Evolutionary conservation across 1,284 basidiomycete species (phyloP).

Genomic region (Cryptococcus sp.): DNA sequence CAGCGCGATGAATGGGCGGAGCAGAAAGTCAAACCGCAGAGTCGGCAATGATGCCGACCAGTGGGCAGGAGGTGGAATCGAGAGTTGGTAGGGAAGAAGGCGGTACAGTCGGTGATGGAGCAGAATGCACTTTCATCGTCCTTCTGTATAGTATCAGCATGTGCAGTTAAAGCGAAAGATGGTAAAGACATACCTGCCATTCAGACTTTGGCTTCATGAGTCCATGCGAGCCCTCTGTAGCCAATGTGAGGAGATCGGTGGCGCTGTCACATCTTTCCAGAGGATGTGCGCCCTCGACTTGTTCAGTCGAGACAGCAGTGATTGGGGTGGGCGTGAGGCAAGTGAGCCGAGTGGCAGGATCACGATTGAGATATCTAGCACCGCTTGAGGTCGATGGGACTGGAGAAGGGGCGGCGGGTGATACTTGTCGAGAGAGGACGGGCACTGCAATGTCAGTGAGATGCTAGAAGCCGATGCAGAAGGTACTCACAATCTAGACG

Average conservation of each 20-base stretch:
- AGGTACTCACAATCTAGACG: neutral
- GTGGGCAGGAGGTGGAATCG: conserved; percentile 27
- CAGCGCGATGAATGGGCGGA: conserved; percentile 27
- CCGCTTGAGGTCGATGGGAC: conserved; percentile 20
- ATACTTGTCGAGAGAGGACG: neutral
- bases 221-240: neutral
- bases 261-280: neutral
- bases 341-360: conserved; percentile 8
- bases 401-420: conserved; percentile 13
- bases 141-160: conserved; percentile 13
- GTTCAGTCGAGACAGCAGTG: neutral
- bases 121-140: conserved; percentile 36
- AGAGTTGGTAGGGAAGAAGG: conserved; percentile 33
- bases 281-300: neutral
- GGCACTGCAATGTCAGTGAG: neutral
- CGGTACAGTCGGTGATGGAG: conserved; percentile 35
- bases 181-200: conserved; percentile 30
- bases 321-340: neutral
- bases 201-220: conserved; percentile 11
- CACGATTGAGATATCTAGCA: conserved; percentile 19
- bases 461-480: neutral
- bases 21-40: conserved; percentile 41
- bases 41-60: conserved; percentile 41
- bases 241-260: neutral
- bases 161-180: neutral